Base-by-base conservation (phyloP, 31 red algal species). In the Asparagopsis taxiformis region DNA sequence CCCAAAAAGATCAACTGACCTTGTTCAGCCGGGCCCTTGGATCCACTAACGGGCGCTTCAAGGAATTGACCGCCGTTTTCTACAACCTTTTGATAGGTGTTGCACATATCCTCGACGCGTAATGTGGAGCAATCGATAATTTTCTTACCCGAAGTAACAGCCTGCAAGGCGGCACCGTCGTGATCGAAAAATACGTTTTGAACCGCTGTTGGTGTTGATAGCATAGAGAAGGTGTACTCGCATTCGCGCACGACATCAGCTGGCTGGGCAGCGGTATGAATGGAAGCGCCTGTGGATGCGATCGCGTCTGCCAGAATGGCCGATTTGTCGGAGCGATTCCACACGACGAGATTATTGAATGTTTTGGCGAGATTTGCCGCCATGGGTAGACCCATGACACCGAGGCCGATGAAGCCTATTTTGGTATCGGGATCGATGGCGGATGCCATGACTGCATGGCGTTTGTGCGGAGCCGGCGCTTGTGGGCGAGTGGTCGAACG, bases 121-220 rank as follows among this genome's bases (percentile, higher is more conserved):
- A 96, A 70, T 34, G 92, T 96, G 8, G 92, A 96, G 44, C 92
- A 96, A 31, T 96, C 92, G 9, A 96, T 71, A 41, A 96, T 65
- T 41, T 61, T 71, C 54, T 96, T 96, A 32, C 85, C 85, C 3
- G 68, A 23, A 19, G 58, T 36, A 38, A 90, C 72, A 4, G 50
- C 92, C 34, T 76, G 34, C 13, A 96, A 37, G 8, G 85, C 85
- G 51, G 59, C 49, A 15, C 64, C 33, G 13, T 39, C 26, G n/a
- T 72, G 56, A 23, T 78, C 58, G 36, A 58, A 74, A 37, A 86
- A 84, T 2, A 96, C 87, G 11, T 20, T 51, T 13, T 44, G 51
- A 0, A 84, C 92, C 10, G 71, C 92, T 8, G 73, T 75, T 0
- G 92, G 92, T 0, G 85, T 90, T 16, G 92, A 84, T 23, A 96